Evolutionary conservation across 1,284 basidiomycete species (phyloP).

Genomic region (Cryptococcus amylolentus): DNA sequence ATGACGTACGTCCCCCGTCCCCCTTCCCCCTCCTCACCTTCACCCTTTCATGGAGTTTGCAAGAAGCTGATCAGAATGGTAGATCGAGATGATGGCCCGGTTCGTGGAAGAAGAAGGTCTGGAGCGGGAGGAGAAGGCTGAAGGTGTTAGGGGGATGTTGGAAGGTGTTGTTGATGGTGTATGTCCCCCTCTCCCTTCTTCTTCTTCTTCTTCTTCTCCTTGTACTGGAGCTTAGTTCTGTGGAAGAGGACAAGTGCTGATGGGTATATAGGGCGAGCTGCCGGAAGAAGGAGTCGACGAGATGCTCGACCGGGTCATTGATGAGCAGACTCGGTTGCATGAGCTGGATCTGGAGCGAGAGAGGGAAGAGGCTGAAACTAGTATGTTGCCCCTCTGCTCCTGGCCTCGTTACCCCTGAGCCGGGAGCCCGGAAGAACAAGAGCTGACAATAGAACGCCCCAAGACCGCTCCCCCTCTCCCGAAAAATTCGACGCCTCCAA

Average conservation of each 20-base stretch:
- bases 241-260: not conserved
- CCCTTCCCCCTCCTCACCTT: no score
- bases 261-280: conserved; percentile 21
- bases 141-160: conserved; percentile 48
- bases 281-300: conserved; percentile 31
- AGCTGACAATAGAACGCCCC: not conserved
- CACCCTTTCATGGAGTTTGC: not conserved
- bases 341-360: conserved; percentile 18
- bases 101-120: conserved; percentile 49
- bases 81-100: conserved; percentile 49
- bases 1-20: conserved; percentile 34
- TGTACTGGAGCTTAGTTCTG: not conserved
- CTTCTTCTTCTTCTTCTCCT: not conserved
- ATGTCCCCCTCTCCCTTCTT: conserved; percentile 3
- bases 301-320: conserved; percentile 30
- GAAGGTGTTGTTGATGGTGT: conserved; percentile 44
- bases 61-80: not conserved
- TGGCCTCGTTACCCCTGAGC: not conserved
- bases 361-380: conserved; percentile 12
- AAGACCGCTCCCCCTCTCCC: conserved; percentile 8
- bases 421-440: not conserved
- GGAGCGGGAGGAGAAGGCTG: conserved; percentile 46
- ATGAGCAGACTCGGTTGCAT: conserved; percentile 33
- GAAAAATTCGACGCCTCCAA: conserved; percentile 13
- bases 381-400: conserved; percentile 2